phyloP scores from a whole-genome alignment of 352 stramenopile genomes.

The Phytopythium oedochilum region DNA sequence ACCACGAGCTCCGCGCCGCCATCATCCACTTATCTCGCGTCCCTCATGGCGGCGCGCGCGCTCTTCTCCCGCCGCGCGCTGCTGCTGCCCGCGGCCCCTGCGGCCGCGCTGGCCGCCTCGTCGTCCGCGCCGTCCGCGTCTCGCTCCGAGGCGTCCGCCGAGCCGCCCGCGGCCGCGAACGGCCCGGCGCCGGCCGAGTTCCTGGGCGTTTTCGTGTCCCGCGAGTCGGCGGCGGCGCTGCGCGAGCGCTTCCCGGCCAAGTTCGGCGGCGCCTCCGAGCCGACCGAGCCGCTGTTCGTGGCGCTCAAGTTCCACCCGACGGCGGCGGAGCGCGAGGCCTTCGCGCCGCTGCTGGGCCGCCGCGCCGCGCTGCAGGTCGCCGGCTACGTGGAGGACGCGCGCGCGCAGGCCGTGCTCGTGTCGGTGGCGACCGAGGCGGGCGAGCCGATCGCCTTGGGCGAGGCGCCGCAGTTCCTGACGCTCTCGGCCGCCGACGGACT shows the following conservation, averaged over 20 bases:
- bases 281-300: conserved; percentile 41
- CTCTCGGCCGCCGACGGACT: conserved; percentile 41
- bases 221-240: conserved; percentile 43
- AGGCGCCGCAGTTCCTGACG: conserved; percentile 39
- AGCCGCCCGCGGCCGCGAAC: neutral
- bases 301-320: conserved; percentile 79
- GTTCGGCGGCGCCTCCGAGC: conserved; percentile 17
- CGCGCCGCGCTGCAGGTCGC: conserved; percentile 57
- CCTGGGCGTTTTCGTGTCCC: conserved; percentile 71
- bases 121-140: neutral
- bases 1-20: conserved; percentile 1
- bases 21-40: conserved; percentile 10
- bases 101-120: neutral
- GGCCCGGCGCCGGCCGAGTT: conserved; percentile 39
- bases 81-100: conserved; percentile 18
- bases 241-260: conserved; percentile 51
- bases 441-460: conserved; percentile 49
- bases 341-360: conserved; percentile 61
- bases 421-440: conserved; percentile 54
- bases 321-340: conserved; percentile 62
- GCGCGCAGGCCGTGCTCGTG: conserved; percentile 71
- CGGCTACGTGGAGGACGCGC: conserved; percentile 55
- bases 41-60: conserved; percentile 6
- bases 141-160: conserved; percentile 9
- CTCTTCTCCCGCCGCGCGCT: conserved; percentile 21